Evolutionary conservation across 495 filamentous ascomycete species (phyloP), one percentile per base, ranked within the genome.

Genomic region (Articulospora tetracladia): DNA sequence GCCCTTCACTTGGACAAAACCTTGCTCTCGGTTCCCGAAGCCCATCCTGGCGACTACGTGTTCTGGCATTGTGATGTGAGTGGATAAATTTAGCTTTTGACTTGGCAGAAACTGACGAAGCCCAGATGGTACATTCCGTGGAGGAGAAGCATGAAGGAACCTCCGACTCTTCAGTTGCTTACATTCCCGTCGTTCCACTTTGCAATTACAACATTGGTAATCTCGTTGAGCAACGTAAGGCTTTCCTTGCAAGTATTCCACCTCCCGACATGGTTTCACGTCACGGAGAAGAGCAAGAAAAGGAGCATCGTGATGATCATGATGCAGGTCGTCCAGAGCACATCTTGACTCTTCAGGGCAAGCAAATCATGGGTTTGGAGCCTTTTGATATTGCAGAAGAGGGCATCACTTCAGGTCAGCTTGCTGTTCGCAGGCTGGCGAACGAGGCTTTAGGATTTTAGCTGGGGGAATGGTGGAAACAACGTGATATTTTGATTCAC

Each of bases 11-110:
- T 96, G 2, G 73, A 80, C 1, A 75, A 75, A 24, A 86, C 87
- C 0, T 96, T 97, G 91, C 80, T 93, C 2, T 85, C 91, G 60
- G 75, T 94, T 1, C 92, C 92, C 0, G 70, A 76, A 17, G 88
- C 96, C 7, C 75, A 75, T 32, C 92, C 92, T 0, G 92, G 92
- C 1, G 92, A 96, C 68, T 95, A 87, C 68, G 92, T 97, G 0
- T 85, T 85, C 1, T 97, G 92, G 92, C 92, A 97, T 72, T 96
- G 92, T 66, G 92, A 96, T 61, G 83, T 79, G 64, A 84, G 34
- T 39, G n/a, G n/a, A 39, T 39, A 39, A 39, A 39, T 10, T 39
- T n/a, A 10, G 34, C 10, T 10, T 10, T n/a, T 10, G n/a, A 39
- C n/a, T n/a, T 39, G 34, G n/a, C 34, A 39, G n/a, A n/a, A n/a